These are phyloP conservation scores for Asterionellopsis glacialis DNA, from an alignment of 108 stramenopile species.

Conservation along the genomic window DNA sequence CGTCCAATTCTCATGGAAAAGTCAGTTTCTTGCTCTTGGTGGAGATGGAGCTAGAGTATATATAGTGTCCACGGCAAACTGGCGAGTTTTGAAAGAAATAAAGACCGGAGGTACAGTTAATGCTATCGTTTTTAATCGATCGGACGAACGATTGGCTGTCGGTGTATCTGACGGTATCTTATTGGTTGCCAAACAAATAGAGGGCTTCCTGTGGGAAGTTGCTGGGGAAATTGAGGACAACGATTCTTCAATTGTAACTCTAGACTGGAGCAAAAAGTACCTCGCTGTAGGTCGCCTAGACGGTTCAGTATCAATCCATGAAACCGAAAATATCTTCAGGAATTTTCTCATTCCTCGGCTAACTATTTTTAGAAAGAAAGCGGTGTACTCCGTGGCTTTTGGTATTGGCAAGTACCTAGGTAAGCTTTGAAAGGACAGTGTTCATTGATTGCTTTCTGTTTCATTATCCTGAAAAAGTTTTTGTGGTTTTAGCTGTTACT, in stretches of 20 bases:
- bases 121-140: constrained; percentile 22
- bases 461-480: no score
- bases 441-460: no score
- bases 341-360: constrained; percentile 20
- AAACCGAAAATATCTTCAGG: constrained; percentile 25
- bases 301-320: constrained; percentile 35
- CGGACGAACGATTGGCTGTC: constrained; percentile 33
- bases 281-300: constrained; percentile 37
- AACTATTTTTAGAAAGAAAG: no score
- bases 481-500: no score
- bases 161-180: constrained; percentile 28
- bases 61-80: constrained; percentile 24
- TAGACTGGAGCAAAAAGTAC: constrained; percentile 32
- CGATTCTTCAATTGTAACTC: constrained; percentile 20
- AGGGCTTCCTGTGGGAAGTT: constrained; percentile 17
- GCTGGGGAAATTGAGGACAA: constrained; percentile 32
- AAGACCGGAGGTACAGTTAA: constrained; percentile 22
- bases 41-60: constrained; percentile 28
- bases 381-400: no score
- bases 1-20: constrained; percentile 34
- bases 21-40: constrained; percentile 33
- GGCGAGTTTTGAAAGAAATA: constrained; percentile 28
- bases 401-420: no score
- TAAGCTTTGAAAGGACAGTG: no score
- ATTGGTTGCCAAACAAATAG: constrained; percentile 13